phyloP scores from a whole-genome alignment of 495 filamentous ascomycete genomes.

The Rostrohypoxylon terebratum region DNA sequence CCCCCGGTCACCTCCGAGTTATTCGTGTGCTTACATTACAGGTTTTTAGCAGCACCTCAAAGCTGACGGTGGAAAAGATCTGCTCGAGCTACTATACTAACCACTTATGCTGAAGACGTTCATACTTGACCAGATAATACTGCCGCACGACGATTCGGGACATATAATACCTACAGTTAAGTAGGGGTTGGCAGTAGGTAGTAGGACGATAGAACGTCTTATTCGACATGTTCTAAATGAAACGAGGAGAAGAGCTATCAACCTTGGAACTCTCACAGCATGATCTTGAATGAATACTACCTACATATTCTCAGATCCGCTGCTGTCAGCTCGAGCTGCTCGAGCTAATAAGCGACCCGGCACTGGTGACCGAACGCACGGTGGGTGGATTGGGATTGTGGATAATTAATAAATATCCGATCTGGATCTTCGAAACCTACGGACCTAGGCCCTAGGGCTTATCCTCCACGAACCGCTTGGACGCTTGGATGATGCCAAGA shows the following conservation, averaged over 20 bases:
- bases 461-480: conserved; percentile 15
- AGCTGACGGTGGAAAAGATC: conserved; percentile 9
- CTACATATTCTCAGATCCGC: conserved; percentile 13
- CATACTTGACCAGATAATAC: conserved; percentile 4
- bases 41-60: neutral
- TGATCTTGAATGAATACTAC: conserved; percentile 2
- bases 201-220: conserved; percentile 9
- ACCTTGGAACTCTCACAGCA: neutral
- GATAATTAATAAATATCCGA: conserved; percentile 30
- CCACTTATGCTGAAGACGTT: neutral
- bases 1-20: neutral
- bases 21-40: neutral
- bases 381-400: conserved; percentile 42
- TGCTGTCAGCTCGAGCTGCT: neutral
- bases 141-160: neutral
- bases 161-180: neutral
- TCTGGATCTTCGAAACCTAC: conserved; percentile 35
- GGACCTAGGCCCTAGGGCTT: too few species aligned
- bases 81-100: conserved; percentile 1
- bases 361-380: conserved; percentile 29
- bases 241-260: conserved; percentile 10
- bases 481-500: conserved; percentile 28
- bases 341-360: conserved; percentile 11
- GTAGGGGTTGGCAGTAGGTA: too few species aligned
- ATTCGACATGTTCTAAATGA: conserved; percentile 7